These are phyloP conservation scores for Coelastrella sp. DNA, from an alignment of 139 green algal species.

Conservation along the genomic window DNA sequence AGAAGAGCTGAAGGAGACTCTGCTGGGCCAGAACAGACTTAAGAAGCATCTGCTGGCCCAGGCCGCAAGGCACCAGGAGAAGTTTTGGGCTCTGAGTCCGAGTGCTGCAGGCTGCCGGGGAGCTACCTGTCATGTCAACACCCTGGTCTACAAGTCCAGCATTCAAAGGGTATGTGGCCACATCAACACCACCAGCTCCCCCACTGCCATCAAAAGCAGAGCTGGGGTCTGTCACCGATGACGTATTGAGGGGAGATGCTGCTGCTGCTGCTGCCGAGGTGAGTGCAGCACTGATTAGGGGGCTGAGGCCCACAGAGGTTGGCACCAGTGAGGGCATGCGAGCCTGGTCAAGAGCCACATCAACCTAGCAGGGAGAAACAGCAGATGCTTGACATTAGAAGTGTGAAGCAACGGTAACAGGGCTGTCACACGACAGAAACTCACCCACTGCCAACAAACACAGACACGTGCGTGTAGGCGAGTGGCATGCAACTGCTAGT, in stretches of 20 bases:
- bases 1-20: too few species aligned
- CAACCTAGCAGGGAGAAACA: background rate
- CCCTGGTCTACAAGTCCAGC: background rate
- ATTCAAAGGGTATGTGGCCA: background rate
- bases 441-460: too few species aligned
- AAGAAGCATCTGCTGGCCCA: too few species aligned
- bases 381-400: too few species aligned
- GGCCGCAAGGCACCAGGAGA: too few species aligned
- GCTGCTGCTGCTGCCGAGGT: slow-evolving; percentile 30
- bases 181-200: background rate
- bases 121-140: background rate
- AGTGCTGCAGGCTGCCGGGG: too few species aligned
- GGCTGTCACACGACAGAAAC: too few species aligned
- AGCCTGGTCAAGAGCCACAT: slow-evolving; percentile 41
- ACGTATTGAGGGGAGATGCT: background rate
- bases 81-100: too few species aligned
- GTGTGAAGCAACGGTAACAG: too few species aligned
- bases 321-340: slow-evolving; percentile 43
- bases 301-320: slow-evolving; percentile 12
- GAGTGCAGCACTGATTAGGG: slow-evolving; percentile 21
- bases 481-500: too few species aligned
- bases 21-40: too few species aligned
- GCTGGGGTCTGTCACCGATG: background rate
- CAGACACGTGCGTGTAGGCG: too few species aligned
- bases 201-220: background rate